Percentiles rank a stretch among this genome's conserved stretches.
These are phyloP conservation scores for Leishmania arabica DNA, from an alignment of 208 protist species.

Conservation along the genomic window DNA sequence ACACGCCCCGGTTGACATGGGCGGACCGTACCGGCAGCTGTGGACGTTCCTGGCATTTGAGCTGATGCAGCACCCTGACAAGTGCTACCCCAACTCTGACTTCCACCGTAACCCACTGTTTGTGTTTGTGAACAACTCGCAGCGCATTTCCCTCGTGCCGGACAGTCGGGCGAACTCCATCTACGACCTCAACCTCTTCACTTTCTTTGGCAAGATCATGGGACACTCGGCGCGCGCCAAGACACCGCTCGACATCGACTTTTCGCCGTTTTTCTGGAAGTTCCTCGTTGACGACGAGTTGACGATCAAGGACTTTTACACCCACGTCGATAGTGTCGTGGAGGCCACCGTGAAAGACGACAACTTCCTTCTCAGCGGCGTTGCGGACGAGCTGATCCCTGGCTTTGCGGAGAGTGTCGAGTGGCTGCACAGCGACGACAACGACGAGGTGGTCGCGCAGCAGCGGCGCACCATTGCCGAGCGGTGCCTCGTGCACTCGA, in stretches of 20 bases:
- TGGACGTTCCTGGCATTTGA: slow-evolving; percentile 90
- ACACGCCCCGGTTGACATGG: slow-evolving; percentile 86
- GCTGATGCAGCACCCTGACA: slow-evolving; percentile 88
- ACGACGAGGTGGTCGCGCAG: slow-evolving; percentile 29
- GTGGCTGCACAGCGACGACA: slow-evolving; percentile 40
- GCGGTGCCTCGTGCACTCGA: slow-evolving; percentile 84
- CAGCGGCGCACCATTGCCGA: slow-evolving; percentile 71
- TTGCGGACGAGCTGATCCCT: slow-evolving; percentile 87
- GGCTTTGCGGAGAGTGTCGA: slow-evolving; percentile 57
- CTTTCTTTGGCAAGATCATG: slow-evolving; percentile 92
- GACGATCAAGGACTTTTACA: slow-evolving; percentile 86
- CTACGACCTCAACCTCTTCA: slow-evolving; percentile 82
- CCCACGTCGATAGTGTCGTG: slow-evolving; percentile 87
- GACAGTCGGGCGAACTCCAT: slow-evolving; percentile 69
- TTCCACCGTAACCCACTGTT: slow-evolving; percentile 89
- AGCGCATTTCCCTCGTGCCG: slow-evolving; percentile 84
- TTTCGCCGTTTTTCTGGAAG: slow-evolving; percentile 92
- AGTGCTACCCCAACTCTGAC: slow-evolving; percentile 82
- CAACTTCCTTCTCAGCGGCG: slow-evolving; percentile 77
- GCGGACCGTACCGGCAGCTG: slow-evolving; percentile 88
- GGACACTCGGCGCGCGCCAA: slow-evolving; percentile 72
- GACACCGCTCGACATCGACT: slow-evolving; percentile 82
- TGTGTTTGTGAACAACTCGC: slow-evolving; percentile 83
- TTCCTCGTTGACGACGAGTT: slow-evolving; percentile 88
- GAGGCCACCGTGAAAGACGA: slow-evolving; percentile 78